Conservation (phyloP, 2,329 filamentous ascomycete species). For the Neocucurbitaria cava region DNA sequence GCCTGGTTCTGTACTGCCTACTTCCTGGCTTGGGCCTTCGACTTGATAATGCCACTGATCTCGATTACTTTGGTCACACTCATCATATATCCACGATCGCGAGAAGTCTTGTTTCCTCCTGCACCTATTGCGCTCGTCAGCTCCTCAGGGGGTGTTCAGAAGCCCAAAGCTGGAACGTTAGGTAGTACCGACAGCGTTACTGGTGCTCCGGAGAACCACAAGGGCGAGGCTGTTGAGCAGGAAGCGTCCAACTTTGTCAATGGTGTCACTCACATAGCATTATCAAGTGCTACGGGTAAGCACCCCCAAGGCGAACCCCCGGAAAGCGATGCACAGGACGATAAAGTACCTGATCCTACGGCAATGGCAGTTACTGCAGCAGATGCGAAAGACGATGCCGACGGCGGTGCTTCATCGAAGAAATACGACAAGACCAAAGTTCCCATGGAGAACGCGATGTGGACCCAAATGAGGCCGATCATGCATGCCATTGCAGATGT, state of each 20-base stretch:
- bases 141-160: conserved; percentile 74
- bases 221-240: conserved; percentile 82
- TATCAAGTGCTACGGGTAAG: conserved; percentile 79
- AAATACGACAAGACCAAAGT: conserved; percentile 79
- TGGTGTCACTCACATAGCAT: conserved; percentile 72
- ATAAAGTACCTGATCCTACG: conserved; percentile 68
- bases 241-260: conserved; percentile 84
- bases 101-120: conserved; percentile 74
- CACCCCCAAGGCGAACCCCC: conserved; percentile 71
- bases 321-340: conserved; percentile 51
- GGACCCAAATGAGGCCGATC: conserved; percentile 74
- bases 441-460: conserved; percentile 77
- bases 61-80: conserved; percentile 67
- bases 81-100: conserved; percentile 68
- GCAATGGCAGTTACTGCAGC: conserved; percentile 61
- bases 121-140: conserved; percentile 78
- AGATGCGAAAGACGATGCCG: conserved; percentile 61
- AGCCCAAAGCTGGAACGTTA: conserved; percentile 75
- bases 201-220: conserved; percentile 81
- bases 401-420: conserved; percentile 58
- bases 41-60: conserved; percentile 71
- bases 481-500: conserved; percentile 71
- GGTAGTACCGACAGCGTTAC: conserved; percentile 80
- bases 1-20: conserved; percentile 69
- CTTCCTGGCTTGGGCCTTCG: conserved; percentile 72